Percentiles rank a stretch among this genome's conserved stretches.
Conservation (phyloP, 352 stramenopile species). For the Phytophthora constricta region DNA sequence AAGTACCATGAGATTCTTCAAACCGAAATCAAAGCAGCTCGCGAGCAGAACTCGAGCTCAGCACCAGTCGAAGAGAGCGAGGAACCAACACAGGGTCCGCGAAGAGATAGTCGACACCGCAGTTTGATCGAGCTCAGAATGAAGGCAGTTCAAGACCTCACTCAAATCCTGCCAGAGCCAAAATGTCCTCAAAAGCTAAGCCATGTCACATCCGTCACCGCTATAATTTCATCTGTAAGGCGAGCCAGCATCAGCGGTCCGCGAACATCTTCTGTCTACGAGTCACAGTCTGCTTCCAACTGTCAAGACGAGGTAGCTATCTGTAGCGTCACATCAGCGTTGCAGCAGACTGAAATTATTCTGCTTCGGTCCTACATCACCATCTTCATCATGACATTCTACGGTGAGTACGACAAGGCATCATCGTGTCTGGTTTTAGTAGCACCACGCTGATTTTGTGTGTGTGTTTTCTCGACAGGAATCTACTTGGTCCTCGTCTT, state of each 20-base stretch:
- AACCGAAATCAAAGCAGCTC: background rate
- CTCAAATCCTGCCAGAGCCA: background rate
- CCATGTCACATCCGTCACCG: background rate
- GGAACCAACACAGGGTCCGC: background rate
- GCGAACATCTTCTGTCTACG: background rate
- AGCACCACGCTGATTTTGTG: background rate
- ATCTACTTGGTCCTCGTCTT: slow-evolving; percentile 31
- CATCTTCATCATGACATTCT: slow-evolving; percentile 30
- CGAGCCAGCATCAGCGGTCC: background rate
- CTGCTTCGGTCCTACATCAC: slow-evolving; percentile 38
- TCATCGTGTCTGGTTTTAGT: no score
- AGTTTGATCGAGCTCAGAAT: background rate
- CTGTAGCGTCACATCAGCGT: slow-evolving; percentile 7
- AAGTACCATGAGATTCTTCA: background rate
- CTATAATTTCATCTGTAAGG: background rate
- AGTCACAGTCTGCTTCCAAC: background rate
- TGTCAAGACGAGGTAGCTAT: slow-evolving; percentile 22
- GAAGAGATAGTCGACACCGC: background rate
- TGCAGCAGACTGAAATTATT: slow-evolving; percentile 38
- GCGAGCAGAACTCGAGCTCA: background rate
- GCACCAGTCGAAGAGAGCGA: background rate
- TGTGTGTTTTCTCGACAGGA: slow-evolving; percentile 5
- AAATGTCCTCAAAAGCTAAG: background rate
- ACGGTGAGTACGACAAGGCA: no score
- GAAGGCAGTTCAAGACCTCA: background rate